Evolutionary conservation across 163 green algal genomes (phyloP).

Genomic region (Prototheca wickerhamii): DNA sequence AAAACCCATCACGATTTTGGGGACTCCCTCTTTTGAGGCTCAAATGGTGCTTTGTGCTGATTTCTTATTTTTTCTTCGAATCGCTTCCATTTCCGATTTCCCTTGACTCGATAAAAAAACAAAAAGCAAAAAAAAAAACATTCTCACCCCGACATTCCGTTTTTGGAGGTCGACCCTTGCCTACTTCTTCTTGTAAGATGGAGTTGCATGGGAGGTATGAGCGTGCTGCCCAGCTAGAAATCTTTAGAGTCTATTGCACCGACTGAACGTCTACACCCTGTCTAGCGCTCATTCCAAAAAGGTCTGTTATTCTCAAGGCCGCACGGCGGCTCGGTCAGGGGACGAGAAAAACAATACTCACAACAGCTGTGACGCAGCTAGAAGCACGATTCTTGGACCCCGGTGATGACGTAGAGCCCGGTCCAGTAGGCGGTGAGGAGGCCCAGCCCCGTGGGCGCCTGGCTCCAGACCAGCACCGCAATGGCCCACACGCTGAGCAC

Average conservation of each 20-base stretch:
- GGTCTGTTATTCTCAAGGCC: no score
- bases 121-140: neutral
- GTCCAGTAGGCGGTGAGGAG: constrained; percentile 52
- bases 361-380: no score
- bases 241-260: no score
- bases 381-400: constrained; percentile 42
- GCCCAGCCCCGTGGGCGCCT: constrained; percentile 25
- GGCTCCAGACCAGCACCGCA: constrained; percentile 38
- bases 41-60: neutral
- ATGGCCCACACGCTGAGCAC: constrained; percentile 54
- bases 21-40: neutral
- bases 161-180: no score
- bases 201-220: no score
- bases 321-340: no score
- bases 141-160: no score
- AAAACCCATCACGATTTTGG: neutral
- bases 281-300: no score
- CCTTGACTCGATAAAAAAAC: neutral
- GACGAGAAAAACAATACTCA: neutral
- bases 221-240: no score
- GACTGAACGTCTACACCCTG: no score
- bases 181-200: no score
- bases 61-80: neutral
- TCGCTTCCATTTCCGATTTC: neutral
- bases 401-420: constrained; percentile 52